Base-by-base conservation (phyloP, 768 basidiomycete genomes). In the Suillus hirtellus region DNA sequence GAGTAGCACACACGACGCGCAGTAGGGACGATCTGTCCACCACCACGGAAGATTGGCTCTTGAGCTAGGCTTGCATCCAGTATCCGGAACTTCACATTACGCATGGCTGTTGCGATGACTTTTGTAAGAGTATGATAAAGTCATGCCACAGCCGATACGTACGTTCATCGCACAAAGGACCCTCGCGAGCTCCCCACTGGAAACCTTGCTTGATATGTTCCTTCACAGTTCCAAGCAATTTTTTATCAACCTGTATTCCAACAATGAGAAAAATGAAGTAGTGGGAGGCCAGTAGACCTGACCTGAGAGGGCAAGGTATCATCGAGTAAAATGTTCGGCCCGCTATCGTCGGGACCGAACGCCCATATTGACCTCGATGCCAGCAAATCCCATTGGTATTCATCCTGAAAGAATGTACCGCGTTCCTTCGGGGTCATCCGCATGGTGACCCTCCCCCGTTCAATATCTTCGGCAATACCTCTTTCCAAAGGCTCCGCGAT, bases 361-460 rank as follows among this genome's bases (percentile, higher is more conserved):
- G 97, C 95, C 97, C 97, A 99, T 81, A 99, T 97, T 69, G 96
- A 98, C 64, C 97, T 85, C 50, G 95, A 96, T 1, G 97, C 96
- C 63, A 99, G 85, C 70, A 99, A 77, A 78, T 99, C 97, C 96
- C 97, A 99, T 64, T 96, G 92, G 75, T 99, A 96, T 73, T 95
- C 96, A 72, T 93, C 90, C 76, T 99, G 89, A 78, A 99, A 99
- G 80, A 96, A 95, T 56, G 88, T 90, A 35, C 96, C 97, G 52
- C 97, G 84, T 71, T 99, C 95, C 77, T 98, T 98, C 31, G 92
- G 85, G 1, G 93, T 85, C 94, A 99, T 96, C 31, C 90, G 88
- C 87, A 99, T 97, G 63, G 89, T 91, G 61, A 99, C 92, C 54
- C 89, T 87, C 21, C 96, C 96, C 11, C 88, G 84, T 75, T 99